A percentile compares a stretch with the other conserved stretches of the same genome.
phyloP scores from a whole-genome alignment of 2,329 filamentous ascomycete species.

The Berkeleyomyces basicola region DNA sequence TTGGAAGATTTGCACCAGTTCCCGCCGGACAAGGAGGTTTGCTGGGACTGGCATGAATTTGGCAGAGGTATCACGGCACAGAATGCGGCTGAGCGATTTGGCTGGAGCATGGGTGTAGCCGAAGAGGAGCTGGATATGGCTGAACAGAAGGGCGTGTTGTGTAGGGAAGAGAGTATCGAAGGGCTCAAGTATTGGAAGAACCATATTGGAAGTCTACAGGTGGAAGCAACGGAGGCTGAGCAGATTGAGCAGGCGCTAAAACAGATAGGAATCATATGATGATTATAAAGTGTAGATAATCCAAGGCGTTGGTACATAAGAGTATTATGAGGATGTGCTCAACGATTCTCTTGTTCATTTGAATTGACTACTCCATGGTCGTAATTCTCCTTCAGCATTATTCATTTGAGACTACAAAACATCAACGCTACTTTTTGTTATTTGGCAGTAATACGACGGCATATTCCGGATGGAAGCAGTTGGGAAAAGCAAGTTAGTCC shows the following conservation, averaged over 20 bases:
- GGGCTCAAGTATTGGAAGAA: slow-evolving; percentile 92
- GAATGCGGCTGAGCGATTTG: slow-evolving; percentile 75
- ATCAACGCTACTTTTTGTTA: no score
- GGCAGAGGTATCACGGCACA: slow-evolving; percentile 79
- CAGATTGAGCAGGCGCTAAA: slow-evolving; percentile 29
- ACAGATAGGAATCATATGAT: slow-evolving; percentile 25
- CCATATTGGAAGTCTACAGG: slow-evolving; percentile 31
- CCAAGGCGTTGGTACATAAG: neutral
- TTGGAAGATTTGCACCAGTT: slow-evolving; percentile 53
- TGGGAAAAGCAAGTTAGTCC: no score
- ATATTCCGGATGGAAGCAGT: no score
- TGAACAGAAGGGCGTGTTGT: slow-evolving; percentile 73
- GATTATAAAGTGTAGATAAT: slow-evolving; percentile 19
- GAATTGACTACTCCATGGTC: no score
- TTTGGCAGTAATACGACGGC: no score
- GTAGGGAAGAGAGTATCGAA: slow-evolving; percentile 81
- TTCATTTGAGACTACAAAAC: no score
- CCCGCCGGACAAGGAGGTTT: slow-evolving; percentile 44
- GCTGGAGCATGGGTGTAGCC: slow-evolving; percentile 93
- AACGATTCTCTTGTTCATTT: neutral
- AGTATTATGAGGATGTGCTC: neutral
- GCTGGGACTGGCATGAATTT: slow-evolving; percentile 63
- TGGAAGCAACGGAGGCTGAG: slow-evolving; percentile 24
- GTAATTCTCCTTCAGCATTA: no score
- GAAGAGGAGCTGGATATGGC: slow-evolving; percentile 95